These are phyloP conservation scores for Mycena maculata DNA, from an alignment of 768 basidiomycete species.

Conservation along the genomic window DNA sequence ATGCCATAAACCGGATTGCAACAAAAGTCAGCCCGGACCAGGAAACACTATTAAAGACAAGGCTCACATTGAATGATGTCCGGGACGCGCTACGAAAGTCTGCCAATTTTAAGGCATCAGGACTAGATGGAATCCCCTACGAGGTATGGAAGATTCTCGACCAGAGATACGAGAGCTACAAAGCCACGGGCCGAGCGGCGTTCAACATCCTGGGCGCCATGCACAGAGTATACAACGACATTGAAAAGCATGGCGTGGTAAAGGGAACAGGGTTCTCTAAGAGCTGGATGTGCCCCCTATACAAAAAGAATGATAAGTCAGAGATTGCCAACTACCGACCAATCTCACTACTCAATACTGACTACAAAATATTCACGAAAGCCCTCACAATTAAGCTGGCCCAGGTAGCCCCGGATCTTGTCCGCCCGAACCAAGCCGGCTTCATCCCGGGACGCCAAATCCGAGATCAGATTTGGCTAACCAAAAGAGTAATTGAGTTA, in stretches of 20 bases:
- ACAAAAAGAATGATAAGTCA: neutral
- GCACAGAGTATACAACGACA: constrained; percentile 10
- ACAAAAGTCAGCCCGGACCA: neutral
- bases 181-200: neutral
- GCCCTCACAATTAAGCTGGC: constrained; percentile 29
- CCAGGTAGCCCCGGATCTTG: constrained; percentile 16
- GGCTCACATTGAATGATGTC: constrained; percentile 7
- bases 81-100: constrained; percentile 2
- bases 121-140: constrained; percentile 36
- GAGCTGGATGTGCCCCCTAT: neutral
- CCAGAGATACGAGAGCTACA: neutral
- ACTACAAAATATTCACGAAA: constrained; percentile 23
- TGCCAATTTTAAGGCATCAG: constrained; percentile 6
- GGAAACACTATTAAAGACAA: neutral
- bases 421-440: constrained; percentile 39
- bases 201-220: constrained; percentile 23
- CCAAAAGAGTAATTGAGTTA: no score
- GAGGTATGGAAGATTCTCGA: constrained; percentile 31
- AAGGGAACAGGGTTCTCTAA: neutral
- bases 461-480: constrained; percentile 37
- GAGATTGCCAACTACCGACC: neutral
- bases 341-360: neutral
- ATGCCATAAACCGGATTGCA: neutral
- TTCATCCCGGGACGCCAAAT: constrained; percentile 21
- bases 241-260: neutral